Base-by-base conservation (phyloP, 2,329 filamentous ascomycete genomes). In the Chaetoscypha palmicola region DNA sequence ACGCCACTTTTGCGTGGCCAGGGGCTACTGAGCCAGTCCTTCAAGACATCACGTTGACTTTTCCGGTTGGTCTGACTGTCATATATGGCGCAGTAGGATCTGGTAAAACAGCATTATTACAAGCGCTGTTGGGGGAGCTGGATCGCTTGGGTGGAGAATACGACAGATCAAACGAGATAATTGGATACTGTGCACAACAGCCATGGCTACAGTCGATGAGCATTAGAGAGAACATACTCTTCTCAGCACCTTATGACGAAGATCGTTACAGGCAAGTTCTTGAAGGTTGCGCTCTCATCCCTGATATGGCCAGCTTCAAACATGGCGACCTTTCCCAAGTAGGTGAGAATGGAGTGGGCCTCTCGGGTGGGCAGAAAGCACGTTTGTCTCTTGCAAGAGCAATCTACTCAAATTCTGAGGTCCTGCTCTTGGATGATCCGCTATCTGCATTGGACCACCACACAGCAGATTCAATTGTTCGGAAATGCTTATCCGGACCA, bases 1-100 rank as follows among this genome's bases (percentile, higher is more conserved):
- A 77, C 21, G 86, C 85, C 3, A 81, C 79, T 0, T 94, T 94
- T 59, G 76, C 83, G 0, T 94, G 89, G 83, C 87, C 89, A 0
- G 85, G 85, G 0, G 76, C 76, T 1, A 60, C 70, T 2, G 69
- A 71, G 5, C 67, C 73, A 3, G 73, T 82, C 0, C 66, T 83
- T 0, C 63, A 65, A 16, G 62, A 78, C 37, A 62, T 83, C 12
- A 71, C 66, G 26, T 45, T 83, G 2, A 67, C 66, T 0, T 79
- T 83, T 22, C 67, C 73, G 0, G 56, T 57, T 12, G 79, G 79
- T 0, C 54, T 83, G 21, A 81, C 74, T 1, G 72, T 83, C 9
- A 65, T 83, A 2, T 74, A 68, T 51, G 79, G 79, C n/a, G 75
- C 79, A 52, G 78, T 83, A 1, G 79, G 74, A 2, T 66, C 77